Evolutionary conservation across 2,329 filamentous ascomycete species (phyloP).

Genomic region (Pseudomassariella vexata): DNA sequence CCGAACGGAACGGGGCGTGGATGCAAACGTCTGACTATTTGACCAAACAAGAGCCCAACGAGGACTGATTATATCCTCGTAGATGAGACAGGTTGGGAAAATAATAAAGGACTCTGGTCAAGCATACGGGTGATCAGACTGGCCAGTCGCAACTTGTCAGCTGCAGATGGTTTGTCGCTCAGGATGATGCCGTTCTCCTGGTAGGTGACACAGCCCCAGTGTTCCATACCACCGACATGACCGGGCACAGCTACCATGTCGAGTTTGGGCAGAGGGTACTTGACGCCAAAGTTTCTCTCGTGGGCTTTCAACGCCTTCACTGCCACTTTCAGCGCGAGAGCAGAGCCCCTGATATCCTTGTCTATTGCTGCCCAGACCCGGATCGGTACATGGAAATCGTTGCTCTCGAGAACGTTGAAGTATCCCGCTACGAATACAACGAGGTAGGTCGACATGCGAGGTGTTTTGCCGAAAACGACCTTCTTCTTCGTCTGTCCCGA

Average conservation of each 20-base stretch:
- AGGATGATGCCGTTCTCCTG: slow-evolving; percentile 56
- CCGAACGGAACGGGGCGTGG: no score
- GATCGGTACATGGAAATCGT: slow-evolving; percentile 62
- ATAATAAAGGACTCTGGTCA: no score
- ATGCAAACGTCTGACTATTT: no score
- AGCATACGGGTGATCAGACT: slow-evolving; percentile 63
- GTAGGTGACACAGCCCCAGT: slow-evolving; percentile 69
- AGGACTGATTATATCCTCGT: no score
- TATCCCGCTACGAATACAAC: slow-evolving; percentile 29
- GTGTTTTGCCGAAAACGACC: slow-evolving; percentile 63
- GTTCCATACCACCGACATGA: slow-evolving; percentile 64
- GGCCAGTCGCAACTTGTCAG: slow-evolving; percentile 2
- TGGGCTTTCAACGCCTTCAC: slow-evolving; percentile 63
- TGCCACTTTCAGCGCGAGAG: slow-evolving; percentile 62
- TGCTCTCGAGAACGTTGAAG: slow-evolving; percentile 49
- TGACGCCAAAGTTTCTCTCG: slow-evolving; percentile 62
- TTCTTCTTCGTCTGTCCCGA: slow-evolving; percentile 41
- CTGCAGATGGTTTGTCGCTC: neutral
- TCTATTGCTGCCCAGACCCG: slow-evolving; percentile 50
- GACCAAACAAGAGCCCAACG: no score
- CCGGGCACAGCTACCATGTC: slow-evolving; percentile 68
- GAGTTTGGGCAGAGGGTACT: slow-evolving; percentile 68
- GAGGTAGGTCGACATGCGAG: slow-evolving; percentile 20
- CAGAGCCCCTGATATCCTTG: slow-evolving; percentile 54
- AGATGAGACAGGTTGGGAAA: no score